These are phyloP conservation scores for Anthracocystis panici-leucophaei DNA, from an alignment of 1,284 basidiomycete genomes.

Conservation along the genomic window DNA sequence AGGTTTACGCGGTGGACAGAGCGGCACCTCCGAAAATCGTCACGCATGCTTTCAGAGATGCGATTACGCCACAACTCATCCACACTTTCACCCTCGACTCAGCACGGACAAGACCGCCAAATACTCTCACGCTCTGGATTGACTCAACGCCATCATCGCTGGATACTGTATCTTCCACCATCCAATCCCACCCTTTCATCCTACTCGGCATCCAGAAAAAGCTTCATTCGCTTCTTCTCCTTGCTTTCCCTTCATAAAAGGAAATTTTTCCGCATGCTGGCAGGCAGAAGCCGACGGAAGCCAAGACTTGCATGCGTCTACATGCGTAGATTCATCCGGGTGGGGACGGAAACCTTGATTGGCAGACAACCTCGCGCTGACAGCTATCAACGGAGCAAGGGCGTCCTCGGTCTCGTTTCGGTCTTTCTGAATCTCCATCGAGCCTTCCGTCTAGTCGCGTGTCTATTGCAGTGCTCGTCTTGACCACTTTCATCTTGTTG, in stretches of 20 bases:
- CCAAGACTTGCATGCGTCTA: neutral
- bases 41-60: conserved; percentile 1
- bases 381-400: neutral
- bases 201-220: neutral
- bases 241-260: neutral
- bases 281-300: conserved; percentile 28
- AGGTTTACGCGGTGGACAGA: too few species aligned
- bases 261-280: neutral
- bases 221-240: conserved; percentile 1
- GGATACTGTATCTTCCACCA: too few species aligned
- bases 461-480: neutral
- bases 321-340: neutral
- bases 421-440: conserved; percentile 1
- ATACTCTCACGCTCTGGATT: neutral
- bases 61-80: neutral
- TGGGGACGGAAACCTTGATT: conserved; percentile 7
- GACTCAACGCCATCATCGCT: conserved; percentile 1
- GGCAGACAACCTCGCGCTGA: neutral
- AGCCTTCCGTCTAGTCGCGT: conserved; percentile 4
- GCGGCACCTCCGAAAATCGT: conserved; percentile 1
- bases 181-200: too few species aligned
- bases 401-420: conserved; percentile 12
- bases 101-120: conserved; percentile 4
- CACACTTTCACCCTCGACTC: neutral
- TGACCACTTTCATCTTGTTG: conserved; percentile 3